Percentiles rank a stretch among this genome's conserved stretches.
phyloP scores from a whole-genome alignment of 2,329 filamentous ascomycete genomes.

The Aspergillus caelatus region DNA sequence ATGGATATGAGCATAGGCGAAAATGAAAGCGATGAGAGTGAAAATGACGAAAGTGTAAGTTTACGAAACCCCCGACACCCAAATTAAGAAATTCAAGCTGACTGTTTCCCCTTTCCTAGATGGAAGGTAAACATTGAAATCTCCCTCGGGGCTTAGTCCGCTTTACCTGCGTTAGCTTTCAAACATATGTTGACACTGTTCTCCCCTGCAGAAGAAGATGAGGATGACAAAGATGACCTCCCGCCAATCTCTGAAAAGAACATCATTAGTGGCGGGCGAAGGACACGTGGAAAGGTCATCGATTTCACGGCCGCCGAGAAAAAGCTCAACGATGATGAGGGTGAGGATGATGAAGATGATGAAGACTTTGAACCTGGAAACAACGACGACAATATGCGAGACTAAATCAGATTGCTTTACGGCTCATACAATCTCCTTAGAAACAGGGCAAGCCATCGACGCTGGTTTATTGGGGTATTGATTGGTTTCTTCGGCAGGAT shows the following conservation, averaged over 20 bases:
- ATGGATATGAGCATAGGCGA: slow-evolving; percentile 73
- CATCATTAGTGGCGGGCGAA: slow-evolving; percentile 76
- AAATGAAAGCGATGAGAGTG: slow-evolving; percentile 71
- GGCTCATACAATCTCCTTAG: slow-evolving; percentile 13
- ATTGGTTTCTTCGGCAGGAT: not conserved
- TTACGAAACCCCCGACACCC: not conserved
- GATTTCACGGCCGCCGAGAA: slow-evolving; percentile 90
- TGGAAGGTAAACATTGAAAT: slow-evolving; percentile 7
- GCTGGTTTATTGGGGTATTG: slow-evolving; percentile 23
- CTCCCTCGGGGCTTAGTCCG: not conserved
- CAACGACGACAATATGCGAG: slow-evolving; percentile 44
- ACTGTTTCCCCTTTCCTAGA: not conserved
- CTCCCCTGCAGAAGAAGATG: slow-evolving; percentile 54
- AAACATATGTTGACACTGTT: slow-evolving; percentile 19
- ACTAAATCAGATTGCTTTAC: slow-evolving; percentile 28
- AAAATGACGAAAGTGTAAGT: slow-evolving; percentile 44
- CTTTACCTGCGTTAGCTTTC: not conserved
- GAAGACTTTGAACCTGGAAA: slow-evolving; percentile 42
- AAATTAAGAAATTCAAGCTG: not conserved
- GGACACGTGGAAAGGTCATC: slow-evolving; percentile 89
- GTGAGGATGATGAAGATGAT: slow-evolving; percentile 62
- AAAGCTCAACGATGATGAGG: slow-evolving; percentile 71
- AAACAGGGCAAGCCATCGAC: slow-evolving; percentile 20
- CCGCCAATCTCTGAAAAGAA: slow-evolving; percentile 90
- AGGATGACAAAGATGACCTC: slow-evolving; percentile 75